Base-by-base conservation (phyloP, 768 basidiomycete genomes). In the Rhodosporidiobolus odoratus region DNA sequence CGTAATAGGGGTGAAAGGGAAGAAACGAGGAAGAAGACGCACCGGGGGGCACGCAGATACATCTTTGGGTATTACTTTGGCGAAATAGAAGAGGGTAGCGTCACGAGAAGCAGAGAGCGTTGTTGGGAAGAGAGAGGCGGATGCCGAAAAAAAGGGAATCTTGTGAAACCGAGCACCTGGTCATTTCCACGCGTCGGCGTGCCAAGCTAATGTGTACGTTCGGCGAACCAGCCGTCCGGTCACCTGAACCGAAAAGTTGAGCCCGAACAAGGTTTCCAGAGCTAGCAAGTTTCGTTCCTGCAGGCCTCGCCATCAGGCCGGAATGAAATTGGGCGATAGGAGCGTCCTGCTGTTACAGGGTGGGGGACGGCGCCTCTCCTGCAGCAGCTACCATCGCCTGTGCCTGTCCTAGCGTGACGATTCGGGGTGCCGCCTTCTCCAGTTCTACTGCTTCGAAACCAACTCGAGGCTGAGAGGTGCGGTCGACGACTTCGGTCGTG, bases 401-500 rank as follows among this genome's bases (percentile, higher is more conserved):
- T 32, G 50, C 57, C 41, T 66, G 60, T 2, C 73, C 73, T 15
- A 54, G 47, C 12, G 66, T 71, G 2, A 64, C 35, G 19, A 71
- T 58, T 35, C 64, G 62, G 16, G 69, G 67, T 10, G 38, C 48
- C 21, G 19, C 8, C 50, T 65, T 61, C 38, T 57, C 63, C 12
- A 19, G 10, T 34, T n/a, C n/a, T 32, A 75, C 67, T 19, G 58
- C 56, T 13, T 58, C 67, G 30, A 52, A 62, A 2, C 73, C 73
- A 37, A 71, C 52, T 32, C 92, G 86, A 47, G 93, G 88, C 6
- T 87, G 87, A 0, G 89, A 82, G 19, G 82, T 78, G 19, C 84
- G 83, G 71, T 82, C 84, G 70, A 97, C 88, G 79, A 97, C 92
- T 78, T 97, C 94, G 80, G 90, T 91, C 59, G 83, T 83, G 1